phyloP scores from a whole-genome alignment of 1,284 basidiomycete species.

The Rhizoctonia solani region DNA sequence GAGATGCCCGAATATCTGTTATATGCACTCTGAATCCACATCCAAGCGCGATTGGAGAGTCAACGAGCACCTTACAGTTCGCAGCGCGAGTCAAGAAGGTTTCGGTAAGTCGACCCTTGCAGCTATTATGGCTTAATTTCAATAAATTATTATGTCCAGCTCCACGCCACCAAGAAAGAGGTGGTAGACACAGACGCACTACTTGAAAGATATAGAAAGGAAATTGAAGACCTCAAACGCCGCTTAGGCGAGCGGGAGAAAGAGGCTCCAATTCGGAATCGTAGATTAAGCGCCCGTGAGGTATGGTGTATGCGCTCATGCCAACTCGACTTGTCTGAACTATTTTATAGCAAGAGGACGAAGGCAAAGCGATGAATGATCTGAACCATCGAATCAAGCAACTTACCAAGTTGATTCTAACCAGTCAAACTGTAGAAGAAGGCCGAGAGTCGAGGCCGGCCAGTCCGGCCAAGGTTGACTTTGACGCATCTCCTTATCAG shows the following conservation, averaged over 20 bases:
- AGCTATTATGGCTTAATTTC: too few species aligned
- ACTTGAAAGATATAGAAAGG: conserved; percentile 86
- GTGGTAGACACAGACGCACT: conserved; percentile 90
- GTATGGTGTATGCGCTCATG: conserved; percentile 47
- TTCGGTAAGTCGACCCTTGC: conserved; percentile 50
- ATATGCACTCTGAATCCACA: conserved; percentile 95
- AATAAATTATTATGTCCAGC: conserved; percentile 49
- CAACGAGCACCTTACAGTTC: conserved; percentile 83
- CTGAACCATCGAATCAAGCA: conserved; percentile 81
- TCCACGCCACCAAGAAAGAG: conserved; percentile 91
- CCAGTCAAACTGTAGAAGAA: conserved; percentile 78
- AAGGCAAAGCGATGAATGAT: conserved; percentile 77
- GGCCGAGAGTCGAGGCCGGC: conserved; percentile 65
- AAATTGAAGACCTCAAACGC: conserved; percentile 82
- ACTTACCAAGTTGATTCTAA: conserved; percentile 84
- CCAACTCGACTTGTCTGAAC: not conserved
- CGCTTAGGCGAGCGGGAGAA: conserved; percentile 70
- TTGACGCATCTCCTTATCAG: conserved; percentile 82
- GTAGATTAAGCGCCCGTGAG: conserved; percentile 70
- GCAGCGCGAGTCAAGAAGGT: conserved; percentile 87
- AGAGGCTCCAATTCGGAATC: conserved; percentile 55
- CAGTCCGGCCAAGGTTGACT: conserved; percentile 83
- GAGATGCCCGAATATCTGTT: conserved; percentile 94
- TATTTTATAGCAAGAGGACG: conserved; percentile 65
- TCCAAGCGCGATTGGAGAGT: conserved; percentile 71